Base-by-base conservation (phyloP, 805 yeast species). In the Grigorovia jiainica region DNA sequence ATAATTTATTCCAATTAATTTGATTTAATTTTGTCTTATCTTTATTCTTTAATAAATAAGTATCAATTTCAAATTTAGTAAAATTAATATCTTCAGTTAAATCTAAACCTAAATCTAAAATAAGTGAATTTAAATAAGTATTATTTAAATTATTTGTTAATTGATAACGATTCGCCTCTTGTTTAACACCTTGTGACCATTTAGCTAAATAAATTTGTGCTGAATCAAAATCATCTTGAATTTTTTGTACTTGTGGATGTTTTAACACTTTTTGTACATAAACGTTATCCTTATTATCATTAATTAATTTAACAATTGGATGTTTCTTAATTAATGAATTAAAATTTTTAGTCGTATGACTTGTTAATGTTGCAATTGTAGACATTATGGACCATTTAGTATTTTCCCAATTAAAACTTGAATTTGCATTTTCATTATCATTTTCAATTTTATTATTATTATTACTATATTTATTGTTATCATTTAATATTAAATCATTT, bases 181-280 rank as follows among this genome's bases (percentile, higher is more conserved):
- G 89, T 52, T 90, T 92, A 8, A 92, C 92, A 23, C 86, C 86
- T 51, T 86, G 73, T 0, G 97, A 97, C 97, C 97, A 92, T 65
- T 87, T 89, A 4, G 97, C 97, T 45, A 90, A 68, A 59, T 87
- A 90, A 4, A 87, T 82, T 41, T 89, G 74, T 0, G 97, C 97
- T 40, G 90, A 79, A 55, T 89, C 97, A 57, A 89, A 92, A 47
- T 90, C 97, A 48, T 86, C 57, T 43, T 92, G 85, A 20, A 90
- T 75, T 43, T 72, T 76, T 52, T 72, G 73, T 10, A 90, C 95
- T 52, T 86, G 95, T 0, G 95, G 92, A 48, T 80, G 79, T 43
- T 68, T 72, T 34, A 90, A 66, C 47, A 83, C 60, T 40, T 73
- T 73, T 50, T 73, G 75, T 19, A 72, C 55, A 37, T 58, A 58